Conservation (phyloP, 163 green algal genomes). For the Scenedesmus sp. region DNA sequence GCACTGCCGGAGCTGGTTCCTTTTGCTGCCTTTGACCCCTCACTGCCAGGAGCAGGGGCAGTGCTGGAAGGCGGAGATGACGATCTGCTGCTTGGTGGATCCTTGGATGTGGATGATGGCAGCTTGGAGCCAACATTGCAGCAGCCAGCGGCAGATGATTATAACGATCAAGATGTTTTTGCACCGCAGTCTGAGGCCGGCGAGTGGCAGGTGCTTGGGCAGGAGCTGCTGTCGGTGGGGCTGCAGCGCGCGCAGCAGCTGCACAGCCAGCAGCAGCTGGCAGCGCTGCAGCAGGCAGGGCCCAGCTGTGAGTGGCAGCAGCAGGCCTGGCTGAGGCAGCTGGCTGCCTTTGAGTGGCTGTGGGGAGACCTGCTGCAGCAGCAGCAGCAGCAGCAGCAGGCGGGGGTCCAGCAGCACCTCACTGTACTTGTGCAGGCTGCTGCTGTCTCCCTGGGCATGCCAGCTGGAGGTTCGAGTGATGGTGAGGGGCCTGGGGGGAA, state of each 20-base stretch:
- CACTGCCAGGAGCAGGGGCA: slow-evolving; percentile 25
- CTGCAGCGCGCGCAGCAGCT: neutral
- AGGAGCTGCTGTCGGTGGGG: neutral
- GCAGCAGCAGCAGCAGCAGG: slow-evolving; percentile 11
- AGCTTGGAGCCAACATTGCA: neutral
- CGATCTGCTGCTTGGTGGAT: neutral
- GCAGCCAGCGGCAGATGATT: neutral
- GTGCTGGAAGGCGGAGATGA: slow-evolving; percentile 29
- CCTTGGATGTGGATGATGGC: neutral
- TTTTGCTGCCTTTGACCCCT: slow-evolving; percentile 63
- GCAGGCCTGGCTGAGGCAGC: slow-evolving; percentile 56
- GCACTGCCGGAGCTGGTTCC: slow-evolving; percentile 55
- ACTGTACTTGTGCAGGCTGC: neutral
- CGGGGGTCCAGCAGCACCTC: neutral
- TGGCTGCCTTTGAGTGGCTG: slow-evolving; percentile 66
- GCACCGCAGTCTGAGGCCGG: neutral
- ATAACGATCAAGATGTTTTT: neutral
- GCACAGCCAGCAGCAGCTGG: slow-evolving; percentile 12
- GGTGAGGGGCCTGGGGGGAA: neutral
- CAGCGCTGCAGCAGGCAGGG: slow-evolving; percentile 29
- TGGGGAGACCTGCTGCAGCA: slow-evolving; percentile 44
- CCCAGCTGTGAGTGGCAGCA: slow-evolving; percentile 28
- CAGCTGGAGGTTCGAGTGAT: neutral
- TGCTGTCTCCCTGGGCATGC: neutral
- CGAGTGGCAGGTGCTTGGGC: neutral